Percentiles rank a stretch among this genome's conserved stretches.
Evolutionary conservation across 108 stramenopile genomes (phyloP).

Genomic region (Phaeodactylum tricornutum): DNA sequence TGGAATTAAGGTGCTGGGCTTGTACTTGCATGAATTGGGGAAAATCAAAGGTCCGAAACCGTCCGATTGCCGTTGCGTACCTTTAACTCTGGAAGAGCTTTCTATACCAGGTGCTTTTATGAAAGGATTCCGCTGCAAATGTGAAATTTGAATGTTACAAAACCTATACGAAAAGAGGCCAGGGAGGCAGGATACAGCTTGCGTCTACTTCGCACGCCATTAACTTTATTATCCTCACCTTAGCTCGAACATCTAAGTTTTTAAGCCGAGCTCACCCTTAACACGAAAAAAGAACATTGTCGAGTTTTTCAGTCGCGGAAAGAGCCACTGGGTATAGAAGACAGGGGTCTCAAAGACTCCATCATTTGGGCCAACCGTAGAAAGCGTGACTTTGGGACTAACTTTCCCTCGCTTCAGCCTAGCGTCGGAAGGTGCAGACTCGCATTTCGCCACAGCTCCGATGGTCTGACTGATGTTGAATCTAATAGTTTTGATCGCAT

Average conservation of each 20-base stretch:
- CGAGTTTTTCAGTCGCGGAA: slow-evolving; percentile 15
- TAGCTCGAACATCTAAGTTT: too few species aligned
- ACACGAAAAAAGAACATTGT: slow-evolving; percentile 7
- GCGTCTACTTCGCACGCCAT: too few species aligned
- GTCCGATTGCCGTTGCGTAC: slow-evolving; percentile 51
- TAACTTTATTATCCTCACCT: too few species aligned
- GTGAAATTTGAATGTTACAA: slow-evolving; percentile 62
- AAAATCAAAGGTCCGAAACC: slow-evolving; percentile 71
- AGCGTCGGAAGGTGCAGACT: background rate
- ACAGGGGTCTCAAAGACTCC: background rate
- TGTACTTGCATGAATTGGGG: slow-evolving; percentile 66
- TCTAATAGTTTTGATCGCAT: background rate
- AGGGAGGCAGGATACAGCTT: too few species aligned
- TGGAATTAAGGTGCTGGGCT: slow-evolving; percentile 64
- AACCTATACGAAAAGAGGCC: too few species aligned
- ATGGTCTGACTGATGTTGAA: slow-evolving; percentile 3
- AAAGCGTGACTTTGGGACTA: background rate
- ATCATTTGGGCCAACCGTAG: background rate
- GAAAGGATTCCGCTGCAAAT: slow-evolving; percentile 72
- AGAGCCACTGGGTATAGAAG: slow-evolving; percentile 2
- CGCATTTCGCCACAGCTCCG: background rate
- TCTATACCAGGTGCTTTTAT: slow-evolving; percentile 67
- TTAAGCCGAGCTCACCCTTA: background rate
- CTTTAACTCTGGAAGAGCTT: slow-evolving; percentile 59
- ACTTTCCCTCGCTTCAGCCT: background rate